Evolutionary conservation across 1,284 basidiomycete species (phyloP).

Genomic region (Cutaneotrichosporon dermatis): DNA sequence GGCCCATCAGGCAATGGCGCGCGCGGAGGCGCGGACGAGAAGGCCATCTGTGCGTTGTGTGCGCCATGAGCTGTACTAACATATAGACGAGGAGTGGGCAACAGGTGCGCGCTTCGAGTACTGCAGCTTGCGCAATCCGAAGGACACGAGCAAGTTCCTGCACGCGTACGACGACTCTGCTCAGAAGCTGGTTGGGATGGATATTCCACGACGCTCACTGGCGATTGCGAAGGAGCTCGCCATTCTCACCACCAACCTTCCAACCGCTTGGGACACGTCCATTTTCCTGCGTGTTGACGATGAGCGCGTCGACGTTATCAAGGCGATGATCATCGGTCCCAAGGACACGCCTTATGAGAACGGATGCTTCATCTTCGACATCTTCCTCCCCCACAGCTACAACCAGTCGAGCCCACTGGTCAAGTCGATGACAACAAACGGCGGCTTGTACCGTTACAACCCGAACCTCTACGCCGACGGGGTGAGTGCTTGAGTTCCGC

Average conservation of each 20-base stretch:
- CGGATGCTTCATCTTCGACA: constrained; percentile 65
- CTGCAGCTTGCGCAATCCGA: constrained; percentile 56
- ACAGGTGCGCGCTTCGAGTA: constrained; percentile 75
- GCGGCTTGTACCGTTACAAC: constrained; percentile 82
- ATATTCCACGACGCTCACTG: constrained; percentile 78
- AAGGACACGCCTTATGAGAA: constrained; percentile 79
- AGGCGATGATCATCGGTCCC: constrained; percentile 79
- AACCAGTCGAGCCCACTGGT: constrained; percentile 52
- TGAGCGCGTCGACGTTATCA: constrained; percentile 81
- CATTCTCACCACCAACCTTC: constrained; percentile 80
- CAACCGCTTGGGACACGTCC: constrained; percentile 82
- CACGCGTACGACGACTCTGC: constrained; percentile 27
- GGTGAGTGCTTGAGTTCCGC: constrained; percentile 52
- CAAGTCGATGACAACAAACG: constrained; percentile 88
- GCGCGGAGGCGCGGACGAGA: not conserved
- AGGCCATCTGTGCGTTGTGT: constrained; percentile 55
- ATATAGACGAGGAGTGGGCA: constrained; percentile 68
- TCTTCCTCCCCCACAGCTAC: constrained; percentile 63
- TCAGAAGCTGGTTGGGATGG: constrained; percentile 37
- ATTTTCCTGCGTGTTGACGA: constrained; percentile 65
- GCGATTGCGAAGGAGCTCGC: constrained; percentile 91
- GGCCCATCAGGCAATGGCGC: constrained; percentile 22
- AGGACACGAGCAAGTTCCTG: constrained; percentile 8
- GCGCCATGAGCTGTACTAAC: constrained; percentile 10
- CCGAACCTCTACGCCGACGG: constrained; percentile 74